phyloP scores from a whole-genome alignment of 164 flowering plant species.

The Kalanchoe fedtschenkoi region DNA sequence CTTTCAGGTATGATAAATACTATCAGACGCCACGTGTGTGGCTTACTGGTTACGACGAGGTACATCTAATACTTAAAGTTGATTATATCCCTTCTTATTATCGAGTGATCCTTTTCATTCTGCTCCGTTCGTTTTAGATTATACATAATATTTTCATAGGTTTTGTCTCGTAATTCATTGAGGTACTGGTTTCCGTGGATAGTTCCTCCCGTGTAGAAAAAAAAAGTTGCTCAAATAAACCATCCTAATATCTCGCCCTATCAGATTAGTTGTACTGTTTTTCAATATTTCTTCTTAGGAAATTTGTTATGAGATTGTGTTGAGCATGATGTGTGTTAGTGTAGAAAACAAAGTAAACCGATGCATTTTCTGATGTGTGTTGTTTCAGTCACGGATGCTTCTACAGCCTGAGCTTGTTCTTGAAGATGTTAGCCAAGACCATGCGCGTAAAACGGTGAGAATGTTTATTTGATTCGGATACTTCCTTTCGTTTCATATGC shows the following conservation, averaged over 20 bases:
- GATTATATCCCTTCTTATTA: too few species aligned
- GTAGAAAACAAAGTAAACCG: too few species aligned
- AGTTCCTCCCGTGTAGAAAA: too few species aligned
- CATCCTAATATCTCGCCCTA: too few species aligned
- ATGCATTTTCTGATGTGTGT: not conserved
- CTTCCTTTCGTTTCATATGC: not conserved
- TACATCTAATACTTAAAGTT: conserved; percentile 15
- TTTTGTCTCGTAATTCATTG: too few species aligned
- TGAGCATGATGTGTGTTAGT: not conserved
- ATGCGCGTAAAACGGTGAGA: conserved; percentile 92
- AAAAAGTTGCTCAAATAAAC: too few species aligned
- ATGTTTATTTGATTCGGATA: not conserved
- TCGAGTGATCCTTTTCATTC: too few species aligned
- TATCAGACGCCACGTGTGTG: conserved; percentile 98
- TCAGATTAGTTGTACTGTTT: too few species aligned
- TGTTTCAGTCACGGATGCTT: conserved; percentile 90
- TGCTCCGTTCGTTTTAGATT: too few species aligned
- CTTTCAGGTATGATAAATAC: conserved; percentile 85
- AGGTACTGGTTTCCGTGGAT: too few species aligned
- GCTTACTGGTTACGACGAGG: conserved; percentile 99
- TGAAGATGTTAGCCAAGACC: conserved; percentile 99
- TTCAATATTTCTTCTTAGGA: too few species aligned
- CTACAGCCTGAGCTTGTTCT: conserved; percentile 85
- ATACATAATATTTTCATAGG: too few species aligned
- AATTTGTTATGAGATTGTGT: not conserved